Conservation (phyloP, 495 filamentous ascomycete species). For the Trichoderma parareesei region DNA sequence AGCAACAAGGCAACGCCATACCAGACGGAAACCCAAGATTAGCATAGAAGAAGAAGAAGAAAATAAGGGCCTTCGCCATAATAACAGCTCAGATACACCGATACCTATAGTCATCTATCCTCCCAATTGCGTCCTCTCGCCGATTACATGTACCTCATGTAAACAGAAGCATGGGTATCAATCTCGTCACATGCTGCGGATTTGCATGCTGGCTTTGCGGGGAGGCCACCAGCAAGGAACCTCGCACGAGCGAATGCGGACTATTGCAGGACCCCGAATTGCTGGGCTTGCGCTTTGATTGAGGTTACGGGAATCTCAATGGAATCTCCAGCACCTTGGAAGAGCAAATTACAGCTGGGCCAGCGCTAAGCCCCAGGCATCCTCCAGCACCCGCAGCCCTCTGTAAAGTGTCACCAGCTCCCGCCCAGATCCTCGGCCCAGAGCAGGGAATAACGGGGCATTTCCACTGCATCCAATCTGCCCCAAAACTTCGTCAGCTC, state of each 20-base stretch:
- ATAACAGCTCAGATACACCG: too few relatives aligned
- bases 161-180: too few relatives aligned
- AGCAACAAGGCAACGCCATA: too few relatives aligned
- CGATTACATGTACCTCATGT: too few relatives aligned
- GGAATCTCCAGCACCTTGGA: too few relatives aligned
- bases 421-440: background rate
- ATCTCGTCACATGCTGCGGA: background rate
- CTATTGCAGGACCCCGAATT: background rate
- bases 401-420: background rate
- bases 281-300: too few relatives aligned
- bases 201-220: background rate
- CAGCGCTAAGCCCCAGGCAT: background rate
- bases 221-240: background rate
- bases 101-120: too few relatives aligned
- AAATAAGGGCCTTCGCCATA: too few relatives aligned
- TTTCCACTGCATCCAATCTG: background rate
- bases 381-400: background rate
- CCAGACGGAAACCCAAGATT: too few relatives aligned
- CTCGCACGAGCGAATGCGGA: background rate
- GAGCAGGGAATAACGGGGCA: background rate
- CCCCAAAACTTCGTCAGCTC: background rate
- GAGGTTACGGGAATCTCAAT: too few relatives aligned
- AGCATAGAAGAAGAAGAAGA: too few relatives aligned
- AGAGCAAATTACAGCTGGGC: background rate
- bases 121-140: too few relatives aligned